phyloP scores from a whole-genome alignment of 345 rosid genomes.

The Hypericum androsaemum region DNA sequence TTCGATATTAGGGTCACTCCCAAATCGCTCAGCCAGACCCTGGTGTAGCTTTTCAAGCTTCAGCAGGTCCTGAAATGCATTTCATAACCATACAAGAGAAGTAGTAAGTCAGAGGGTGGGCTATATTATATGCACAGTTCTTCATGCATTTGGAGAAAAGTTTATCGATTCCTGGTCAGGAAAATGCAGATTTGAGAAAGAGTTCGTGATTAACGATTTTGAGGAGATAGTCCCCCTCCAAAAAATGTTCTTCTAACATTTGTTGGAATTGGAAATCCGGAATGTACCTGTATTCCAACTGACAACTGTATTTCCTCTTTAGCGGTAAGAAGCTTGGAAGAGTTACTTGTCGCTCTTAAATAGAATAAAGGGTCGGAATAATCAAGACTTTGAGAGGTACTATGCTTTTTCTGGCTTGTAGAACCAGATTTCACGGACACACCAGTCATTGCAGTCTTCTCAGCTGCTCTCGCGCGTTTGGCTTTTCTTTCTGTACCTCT shows the following conservation, averaged over 20 bases:
- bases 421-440: slow-evolving; percentile 45
- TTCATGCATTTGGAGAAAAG: too few species aligned
- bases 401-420: slow-evolving; percentile 47
- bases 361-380: slow-evolving; percentile 73
- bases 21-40: slow-evolving; percentile 60
- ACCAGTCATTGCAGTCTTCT: slow-evolving; percentile 46
- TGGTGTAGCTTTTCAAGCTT: slow-evolving; percentile 74
- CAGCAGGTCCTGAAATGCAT: slow-evolving; percentile 51
- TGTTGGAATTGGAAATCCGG: too few species aligned
- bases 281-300: slow-evolving; percentile 91
- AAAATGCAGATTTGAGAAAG: too few species aligned
- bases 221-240: too few species aligned
- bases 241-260: too few species aligned
- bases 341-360: slow-evolving; percentile 57
- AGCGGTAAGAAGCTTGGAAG: slow-evolving; percentile 69
- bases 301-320: slow-evolving; percentile 72
- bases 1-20: slow-evolving; percentile 57
- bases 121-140: too few species aligned
- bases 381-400: slow-evolving; percentile 47
- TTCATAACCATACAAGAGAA: not conserved
- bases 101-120: not conserved
- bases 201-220: too few species aligned
- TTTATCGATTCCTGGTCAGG: too few species aligned
- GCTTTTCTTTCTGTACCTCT: slow-evolving; percentile 76
- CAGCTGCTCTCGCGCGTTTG: slow-evolving; percentile 56